Conservation (phyloP, 2,329 filamentous ascomycete genomes). For the Ceratocystis colombiana region DNA sequence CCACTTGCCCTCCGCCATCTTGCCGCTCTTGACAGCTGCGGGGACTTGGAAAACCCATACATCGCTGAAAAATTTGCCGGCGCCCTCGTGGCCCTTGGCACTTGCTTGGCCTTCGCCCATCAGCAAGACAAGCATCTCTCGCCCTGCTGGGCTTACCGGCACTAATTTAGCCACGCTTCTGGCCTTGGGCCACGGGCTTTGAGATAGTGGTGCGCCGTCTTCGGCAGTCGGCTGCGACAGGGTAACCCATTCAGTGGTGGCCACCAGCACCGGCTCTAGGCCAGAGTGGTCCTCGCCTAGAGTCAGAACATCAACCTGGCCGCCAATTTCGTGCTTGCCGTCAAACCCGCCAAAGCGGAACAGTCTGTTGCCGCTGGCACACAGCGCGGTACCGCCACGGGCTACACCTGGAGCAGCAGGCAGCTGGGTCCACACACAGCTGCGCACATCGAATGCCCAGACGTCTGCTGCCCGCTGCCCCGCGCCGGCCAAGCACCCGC, state of each 20-base stretch:
- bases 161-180: constrained; percentile 41
- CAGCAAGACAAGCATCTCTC: constrained; percentile 52
- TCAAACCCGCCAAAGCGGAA: constrained; percentile 78
- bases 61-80: constrained; percentile 48
- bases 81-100: constrained; percentile 40
- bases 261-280: constrained; percentile 43
- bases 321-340: constrained; percentile 58
- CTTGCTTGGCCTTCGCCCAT: constrained; percentile 49
- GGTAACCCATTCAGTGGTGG: constrained; percentile 47
- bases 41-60: constrained; percentile 55
- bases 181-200: constrained; percentile 19
- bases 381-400: constrained; percentile 58
- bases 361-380: constrained; percentile 52
- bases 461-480: constrained; percentile 56
- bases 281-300: constrained; percentile 43
- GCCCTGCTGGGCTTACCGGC: constrained; percentile 48
- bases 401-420: constrained; percentile 56
- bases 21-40: constrained; percentile 39
- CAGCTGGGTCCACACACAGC: constrained; percentile 56
- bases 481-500: constrained; percentile 53
- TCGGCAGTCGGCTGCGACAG: constrained; percentile 35
- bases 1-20: constrained; percentile 51
- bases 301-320: constrained; percentile 56
- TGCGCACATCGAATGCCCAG: constrained; percentile 64
- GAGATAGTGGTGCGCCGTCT: not conserved